Evolutionary conservation across 495 filamentous ascomycete genomes (phyloP).

Genomic region (Elasticomyces elasticus): DNA sequence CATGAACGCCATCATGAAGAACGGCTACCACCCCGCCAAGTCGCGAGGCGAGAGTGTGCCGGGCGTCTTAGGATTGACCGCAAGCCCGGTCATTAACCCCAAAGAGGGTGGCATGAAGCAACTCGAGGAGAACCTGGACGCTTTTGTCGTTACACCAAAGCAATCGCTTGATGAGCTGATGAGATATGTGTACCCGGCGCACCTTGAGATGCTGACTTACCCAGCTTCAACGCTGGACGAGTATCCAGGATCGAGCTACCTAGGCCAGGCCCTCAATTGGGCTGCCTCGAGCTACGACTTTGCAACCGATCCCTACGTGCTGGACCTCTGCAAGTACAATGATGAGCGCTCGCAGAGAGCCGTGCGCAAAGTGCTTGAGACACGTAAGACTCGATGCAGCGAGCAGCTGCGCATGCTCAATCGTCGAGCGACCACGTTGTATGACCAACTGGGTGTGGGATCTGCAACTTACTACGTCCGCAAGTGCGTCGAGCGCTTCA

Average conservation of each 20-base stretch:
- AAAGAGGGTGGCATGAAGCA: constrained; percentile 41
- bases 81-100: constrained; percentile 64
- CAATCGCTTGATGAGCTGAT: constrained; percentile 60
- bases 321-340: constrained; percentile 36
- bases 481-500: constrained; percentile 37
- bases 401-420: constrained; percentile 53
- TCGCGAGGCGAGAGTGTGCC: constrained; percentile 43
- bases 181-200: constrained; percentile 56
- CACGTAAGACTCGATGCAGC: constrained; percentile 51
- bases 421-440: constrained; percentile 41
- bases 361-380: constrained; percentile 40
- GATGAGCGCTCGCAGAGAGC: constrained; percentile 24
- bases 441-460: constrained; percentile 61
- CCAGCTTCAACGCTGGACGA: neutral
- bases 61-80: constrained; percentile 71
- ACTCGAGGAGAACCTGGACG: constrained; percentile 69
- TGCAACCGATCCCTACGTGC: constrained; percentile 58
- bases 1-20: constrained; percentile 66
- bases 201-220: constrained; percentile 41
- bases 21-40: constrained; percentile 54
- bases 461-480: constrained; percentile 63
- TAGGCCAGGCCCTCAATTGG: neutral
- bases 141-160: constrained; percentile 62
- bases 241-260: neutral
- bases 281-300: constrained; percentile 47